Conservation (phyloP, 2,329 filamentous ascomycete species). For the Mycosphaerella arachidis region DNA sequence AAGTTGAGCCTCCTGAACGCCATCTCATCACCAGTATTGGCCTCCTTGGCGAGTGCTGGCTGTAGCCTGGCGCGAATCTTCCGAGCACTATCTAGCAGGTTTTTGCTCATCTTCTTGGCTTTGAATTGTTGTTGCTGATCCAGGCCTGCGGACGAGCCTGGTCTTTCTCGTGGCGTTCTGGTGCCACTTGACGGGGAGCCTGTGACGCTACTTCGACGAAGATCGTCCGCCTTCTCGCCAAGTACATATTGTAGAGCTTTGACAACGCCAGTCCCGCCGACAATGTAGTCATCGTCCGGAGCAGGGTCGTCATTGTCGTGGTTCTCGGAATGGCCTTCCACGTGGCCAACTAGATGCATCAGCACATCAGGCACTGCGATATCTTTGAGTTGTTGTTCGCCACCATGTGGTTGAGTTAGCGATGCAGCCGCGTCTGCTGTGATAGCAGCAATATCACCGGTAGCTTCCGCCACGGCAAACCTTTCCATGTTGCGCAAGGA, state of each 20-base stretch:
- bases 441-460: conserved; percentile 29
- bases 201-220: conserved; percentile 36
- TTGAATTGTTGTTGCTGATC: conserved; percentile 48
- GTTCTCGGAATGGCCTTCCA: conserved; percentile 46
- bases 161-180: conserved; percentile 36
- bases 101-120: conserved; percentile 90
- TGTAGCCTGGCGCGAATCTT: conserved; percentile 83
- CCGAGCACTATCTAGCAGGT: conserved; percentile 77
- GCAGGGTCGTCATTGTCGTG: conserved; percentile 63
- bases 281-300: conserved; percentile 90
- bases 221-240: conserved; percentile 64
- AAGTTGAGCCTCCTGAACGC: conserved; percentile 79
- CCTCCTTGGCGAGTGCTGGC: conserved; percentile 73
- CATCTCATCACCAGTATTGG: conserved; percentile 64
- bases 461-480: conserved; percentile 62
- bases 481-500: conserved; percentile 87
- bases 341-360: conserved; percentile 77
- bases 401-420: conserved; percentile 38
- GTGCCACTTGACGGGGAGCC: conserved; percentile 37
- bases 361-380: conserved; percentile 76
- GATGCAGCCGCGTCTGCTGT: conserved; percentile 45
- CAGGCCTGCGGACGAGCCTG: conserved; percentile 26
- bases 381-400: conserved; percentile 49
- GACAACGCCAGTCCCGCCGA: conserved; percentile 90
- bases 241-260: conserved; percentile 90